phyloP scores from a whole-genome alignment of 2,329 filamentous ascomycete species.

The Aspergillus fischeri region DNA sequence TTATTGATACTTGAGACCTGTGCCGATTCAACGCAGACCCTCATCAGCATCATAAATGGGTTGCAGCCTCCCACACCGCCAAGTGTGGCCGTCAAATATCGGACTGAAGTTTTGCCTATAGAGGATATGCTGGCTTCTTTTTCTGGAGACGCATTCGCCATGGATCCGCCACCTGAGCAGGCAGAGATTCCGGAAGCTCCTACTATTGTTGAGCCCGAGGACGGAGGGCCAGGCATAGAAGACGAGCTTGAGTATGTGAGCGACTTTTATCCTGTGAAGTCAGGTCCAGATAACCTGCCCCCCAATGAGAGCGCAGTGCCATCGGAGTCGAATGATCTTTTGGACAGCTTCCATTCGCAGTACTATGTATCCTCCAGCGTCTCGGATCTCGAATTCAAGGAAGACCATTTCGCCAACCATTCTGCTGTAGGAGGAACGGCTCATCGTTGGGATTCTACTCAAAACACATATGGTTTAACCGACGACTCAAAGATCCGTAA shows the following conservation, averaged over 20 bases:
- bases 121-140: conserved; percentile 88
- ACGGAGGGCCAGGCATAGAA: conserved; percentile 36
- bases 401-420: conserved; percentile 69
- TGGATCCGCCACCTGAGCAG: conserved; percentile 22
- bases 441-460: conserved; percentile 74
- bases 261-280: conserved; percentile 50
- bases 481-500: conserved; percentile 58
- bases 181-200: conserved; percentile 38
- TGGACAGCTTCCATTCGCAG: conserved; percentile 52
- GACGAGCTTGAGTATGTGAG: conserved; percentile 51
- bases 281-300: conserved; percentile 27
- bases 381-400: conserved; percentile 66
- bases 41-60: conserved; percentile 73
- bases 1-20: conserved; percentile 90
- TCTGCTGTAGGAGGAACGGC: conserved; percentile 62
- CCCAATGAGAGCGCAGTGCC: conserved; percentile 28
- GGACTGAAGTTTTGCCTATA: conserved; percentile 79
- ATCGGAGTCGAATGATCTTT: conserved; percentile 36
- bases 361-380: conserved; percentile 54
- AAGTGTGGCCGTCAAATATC: conserved; percentile 77
- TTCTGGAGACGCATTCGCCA: conserved; percentile 73
- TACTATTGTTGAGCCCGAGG: conserved; percentile 39
- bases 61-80: conserved; percentile 79
- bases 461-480: conserved; percentile 67
- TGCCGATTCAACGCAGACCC: conserved; percentile 91